Conservation (phyloP, 257 asterid genomes). For the Forsythia suspensa region DNA sequence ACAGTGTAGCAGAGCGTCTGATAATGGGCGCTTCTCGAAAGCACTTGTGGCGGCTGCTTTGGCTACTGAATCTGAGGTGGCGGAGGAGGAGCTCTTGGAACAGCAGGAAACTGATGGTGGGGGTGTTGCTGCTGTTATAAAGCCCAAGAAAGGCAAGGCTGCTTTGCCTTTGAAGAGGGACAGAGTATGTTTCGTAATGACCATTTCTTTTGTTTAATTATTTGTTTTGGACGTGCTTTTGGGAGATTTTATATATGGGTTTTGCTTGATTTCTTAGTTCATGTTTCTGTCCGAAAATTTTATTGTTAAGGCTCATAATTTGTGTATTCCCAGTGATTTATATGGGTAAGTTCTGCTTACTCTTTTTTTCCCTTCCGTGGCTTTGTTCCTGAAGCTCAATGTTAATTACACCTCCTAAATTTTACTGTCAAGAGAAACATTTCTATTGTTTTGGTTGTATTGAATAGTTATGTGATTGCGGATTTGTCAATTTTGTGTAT, state of each 20-base stretch:
- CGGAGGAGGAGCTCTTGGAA: slow-evolving; percentile 37
- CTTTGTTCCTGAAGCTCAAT: neutral
- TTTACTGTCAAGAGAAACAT: neutral
- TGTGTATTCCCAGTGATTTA: neutral
- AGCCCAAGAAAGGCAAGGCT: slow-evolving; percentile 94
- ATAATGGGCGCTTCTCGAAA: slow-evolving; percentile 42
- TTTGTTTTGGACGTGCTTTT: neutral
- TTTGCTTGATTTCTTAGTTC: neutral
- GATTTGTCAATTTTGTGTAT: neutral
- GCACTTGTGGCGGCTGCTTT: slow-evolving; percentile 43
- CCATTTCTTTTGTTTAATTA: neutral
- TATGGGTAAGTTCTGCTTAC: neutral
- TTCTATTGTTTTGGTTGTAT: neutral
- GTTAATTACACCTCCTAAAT: slow-evolving; percentile 9
- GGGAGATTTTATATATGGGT: slow-evolving; percentile 6
- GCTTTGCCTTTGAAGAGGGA: slow-evolving; percentile 84
- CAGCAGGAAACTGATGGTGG: slow-evolving; percentile 37
- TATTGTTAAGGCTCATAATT: slow-evolving; percentile 4
- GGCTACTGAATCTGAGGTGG: slow-evolving; percentile 53
- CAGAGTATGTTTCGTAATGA: slow-evolving; percentile 48
- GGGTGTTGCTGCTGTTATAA: slow-evolving; percentile 47
- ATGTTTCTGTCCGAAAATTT: neutral
- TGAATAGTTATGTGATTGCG: neutral
- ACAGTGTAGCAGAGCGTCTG: neutral
- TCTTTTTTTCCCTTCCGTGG: neutral